phyloP scores from a whole-genome alignment of 1,284 basidiomycete genomes.

The Irpex sp. region DNA sequence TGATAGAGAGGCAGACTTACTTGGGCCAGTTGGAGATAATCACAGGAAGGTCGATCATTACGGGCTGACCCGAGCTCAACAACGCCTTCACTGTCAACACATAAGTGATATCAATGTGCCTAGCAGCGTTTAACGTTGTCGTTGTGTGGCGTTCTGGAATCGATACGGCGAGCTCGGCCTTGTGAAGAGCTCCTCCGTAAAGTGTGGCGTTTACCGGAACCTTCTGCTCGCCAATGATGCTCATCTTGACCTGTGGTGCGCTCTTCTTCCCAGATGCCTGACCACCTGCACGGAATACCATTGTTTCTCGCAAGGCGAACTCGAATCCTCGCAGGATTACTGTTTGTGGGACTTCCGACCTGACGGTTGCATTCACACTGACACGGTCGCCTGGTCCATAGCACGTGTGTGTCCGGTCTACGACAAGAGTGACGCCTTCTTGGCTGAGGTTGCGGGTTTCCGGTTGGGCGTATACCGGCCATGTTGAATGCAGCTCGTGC shows the following conservation, averaged over 20 bases:
- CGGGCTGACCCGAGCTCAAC: conserved; percentile 60
- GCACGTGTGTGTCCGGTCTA: conserved; percentile 73
- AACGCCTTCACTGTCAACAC: conserved; percentile 72
- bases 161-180: conserved; percentile 63
- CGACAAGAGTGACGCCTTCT: conserved; percentile 68
- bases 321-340: conserved; percentile 77
- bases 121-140: conserved; percentile 71
- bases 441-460: conserved; percentile 66
- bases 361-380: conserved; percentile 63
- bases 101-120: conserved; percentile 81
- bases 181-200: conserved; percentile 67
- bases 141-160: conserved; percentile 71
- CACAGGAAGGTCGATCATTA: conserved; percentile 71
- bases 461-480: conserved; percentile 81
- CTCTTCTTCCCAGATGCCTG: conserved; percentile 50
- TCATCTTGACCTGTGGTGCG: conserved; percentile 51
- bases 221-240: conserved; percentile 60
- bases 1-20: conserved; percentile 33
- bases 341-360: conserved; percentile 61
- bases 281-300: conserved; percentile 59
- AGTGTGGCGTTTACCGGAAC: conserved; percentile 68
- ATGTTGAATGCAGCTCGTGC: conserved; percentile 85
- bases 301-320: conserved; percentile 72
- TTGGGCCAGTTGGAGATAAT: conserved; percentile 81
- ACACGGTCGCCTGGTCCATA: conserved; percentile 85